phyloP scores from a whole-genome alignment of 768 basidiomycete species.

The Auriculariales sp. region DNA sequence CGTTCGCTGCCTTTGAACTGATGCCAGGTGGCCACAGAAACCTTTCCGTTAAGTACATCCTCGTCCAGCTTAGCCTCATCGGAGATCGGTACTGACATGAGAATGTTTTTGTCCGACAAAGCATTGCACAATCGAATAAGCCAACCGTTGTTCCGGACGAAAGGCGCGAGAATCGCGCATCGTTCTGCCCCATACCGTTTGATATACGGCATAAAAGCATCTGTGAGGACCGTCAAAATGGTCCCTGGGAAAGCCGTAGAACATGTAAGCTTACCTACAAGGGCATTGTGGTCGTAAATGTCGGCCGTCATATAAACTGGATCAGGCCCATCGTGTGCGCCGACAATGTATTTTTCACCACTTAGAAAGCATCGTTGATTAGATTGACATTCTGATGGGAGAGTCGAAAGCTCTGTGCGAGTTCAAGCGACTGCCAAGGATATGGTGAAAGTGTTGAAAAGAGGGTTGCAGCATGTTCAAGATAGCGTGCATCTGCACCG shows the following conservation, averaged over 20 bases:
- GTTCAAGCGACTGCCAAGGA: background rate
- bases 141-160: conserved; percentile 1
- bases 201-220: conserved; percentile 1
- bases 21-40: conserved; percentile 2
- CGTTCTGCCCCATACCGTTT: background rate
- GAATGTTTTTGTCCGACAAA: background rate
- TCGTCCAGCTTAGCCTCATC: conserved; percentile 1
- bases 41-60: conserved; percentile 2
- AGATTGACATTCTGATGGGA: background rate
- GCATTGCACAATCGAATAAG: background rate
- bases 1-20: conserved; percentile 6
- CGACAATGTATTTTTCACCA: conserved; percentile 3
- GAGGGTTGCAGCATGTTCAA: background rate
- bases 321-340: conserved; percentile 1
- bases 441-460: conserved; percentile 2
- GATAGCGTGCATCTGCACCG: conserved; percentile 2
- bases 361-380: conserved; percentile 2
- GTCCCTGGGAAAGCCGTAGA: background rate
- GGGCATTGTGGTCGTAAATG: background rate
- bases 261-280: background rate
- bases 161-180: conserved; percentile 2
- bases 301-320: conserved; percentile 3
- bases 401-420: conserved; percentile 2
- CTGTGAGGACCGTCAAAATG: background rate
- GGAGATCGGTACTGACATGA: background rate